Percentiles rank a stretch among this genome's conserved stretches.
Conservation (phyloP, 2,329 filamentous ascomycete species). For the Pseudopithomyces maydicus region DNA sequence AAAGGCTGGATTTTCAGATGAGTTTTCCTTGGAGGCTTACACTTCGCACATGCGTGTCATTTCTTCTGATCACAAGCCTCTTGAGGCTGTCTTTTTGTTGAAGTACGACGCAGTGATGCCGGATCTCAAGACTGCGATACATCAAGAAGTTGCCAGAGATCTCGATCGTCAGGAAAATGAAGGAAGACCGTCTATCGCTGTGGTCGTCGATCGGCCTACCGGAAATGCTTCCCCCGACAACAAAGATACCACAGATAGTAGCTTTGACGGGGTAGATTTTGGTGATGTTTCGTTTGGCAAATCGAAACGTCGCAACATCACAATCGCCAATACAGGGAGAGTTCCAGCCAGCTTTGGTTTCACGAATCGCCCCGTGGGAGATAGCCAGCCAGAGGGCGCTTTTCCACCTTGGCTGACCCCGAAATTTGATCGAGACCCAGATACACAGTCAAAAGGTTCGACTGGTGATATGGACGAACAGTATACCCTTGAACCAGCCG, state of each 20-base stretch:
- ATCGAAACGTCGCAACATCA: slow-evolving; percentile 69
- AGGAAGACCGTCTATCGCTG: slow-evolving; percentile 77
- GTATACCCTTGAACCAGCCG: slow-evolving; percentile 80
- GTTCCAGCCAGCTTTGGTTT: slow-evolving; percentile 81
- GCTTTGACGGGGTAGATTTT: slow-evolving; percentile 72
- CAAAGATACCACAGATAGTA: slow-evolving; percentile 42
- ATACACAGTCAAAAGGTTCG: slow-evolving; percentile 35
- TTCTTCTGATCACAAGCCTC: slow-evolving; percentile 94
- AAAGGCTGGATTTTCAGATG: slow-evolving; percentile 63
- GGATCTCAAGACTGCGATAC: slow-evolving; percentile 79
- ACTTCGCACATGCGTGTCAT: slow-evolving; percentile 85
- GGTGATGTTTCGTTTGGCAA: slow-evolving; percentile 74
- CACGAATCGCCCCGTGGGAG: slow-evolving; percentile 68
- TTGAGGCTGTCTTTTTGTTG: slow-evolving; percentile 81
- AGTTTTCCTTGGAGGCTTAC: slow-evolving; percentile 69
- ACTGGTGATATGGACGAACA: slow-evolving; percentile 46
- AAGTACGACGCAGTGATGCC: slow-evolving; percentile 87
- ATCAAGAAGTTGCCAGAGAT: slow-evolving; percentile 85
- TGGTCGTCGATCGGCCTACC: slow-evolving; percentile 71
- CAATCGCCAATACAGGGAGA: slow-evolving; percentile 89
- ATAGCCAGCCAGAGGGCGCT: slow-evolving; percentile 47
- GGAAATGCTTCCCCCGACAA: slow-evolving; percentile 28
- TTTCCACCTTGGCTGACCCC: slow-evolving; percentile 73
- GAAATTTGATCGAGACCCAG: slow-evolving; percentile 62
- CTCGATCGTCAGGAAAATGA: slow-evolving; percentile 93